Evolutionary conservation across 2,329 filamentous ascomycete genomes (phyloP).

Genomic region (Aspergillus fijiensis): DNA sequence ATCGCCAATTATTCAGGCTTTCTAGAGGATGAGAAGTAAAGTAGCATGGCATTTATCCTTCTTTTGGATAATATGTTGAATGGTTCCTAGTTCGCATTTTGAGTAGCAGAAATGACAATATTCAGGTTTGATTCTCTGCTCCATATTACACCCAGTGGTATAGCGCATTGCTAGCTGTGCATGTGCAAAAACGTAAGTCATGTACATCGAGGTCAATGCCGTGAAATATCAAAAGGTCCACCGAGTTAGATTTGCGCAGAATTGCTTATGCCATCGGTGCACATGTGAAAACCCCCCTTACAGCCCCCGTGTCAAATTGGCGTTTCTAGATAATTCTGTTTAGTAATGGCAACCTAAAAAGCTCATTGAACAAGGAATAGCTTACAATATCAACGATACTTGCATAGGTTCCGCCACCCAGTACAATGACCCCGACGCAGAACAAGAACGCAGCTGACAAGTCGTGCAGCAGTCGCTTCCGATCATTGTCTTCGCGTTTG

Average conservation of each 20-base stretch:
- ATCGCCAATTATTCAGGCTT: too few relatives aligned
- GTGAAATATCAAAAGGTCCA: too few relatives aligned
- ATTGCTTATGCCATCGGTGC: not conserved
- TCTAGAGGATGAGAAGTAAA: too few relatives aligned
- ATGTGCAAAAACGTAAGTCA: too few relatives aligned
- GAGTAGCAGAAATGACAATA: too few relatives aligned
- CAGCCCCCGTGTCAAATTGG: not conserved
- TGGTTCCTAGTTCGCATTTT: too few relatives aligned
- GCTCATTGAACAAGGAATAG: not conserved
- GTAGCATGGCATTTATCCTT: too few relatives aligned
- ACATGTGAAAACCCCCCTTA: not conserved
- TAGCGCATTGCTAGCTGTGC: too few relatives aligned
- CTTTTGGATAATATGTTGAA: too few relatives aligned
- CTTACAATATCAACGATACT: slow-evolving; percentile 22
- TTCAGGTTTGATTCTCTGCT: too few relatives aligned
- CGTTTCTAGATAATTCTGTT: not conserved
- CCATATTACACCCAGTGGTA: too few relatives aligned
- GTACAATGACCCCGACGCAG: slow-evolving; percentile 18
- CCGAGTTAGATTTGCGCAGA: not conserved
- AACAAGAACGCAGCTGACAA: slow-evolving; percentile 19
- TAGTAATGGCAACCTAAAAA: not conserved
- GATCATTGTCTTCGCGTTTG: slow-evolving; percentile 18
- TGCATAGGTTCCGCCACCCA: slow-evolving; percentile 20
- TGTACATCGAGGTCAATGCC: too few relatives aligned
- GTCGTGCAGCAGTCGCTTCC: slow-evolving; percentile 39